Base-by-base conservation (phyloP, 2,329 filamentous ascomycete genomes). In the Metarhizium rileyi region DNA sequence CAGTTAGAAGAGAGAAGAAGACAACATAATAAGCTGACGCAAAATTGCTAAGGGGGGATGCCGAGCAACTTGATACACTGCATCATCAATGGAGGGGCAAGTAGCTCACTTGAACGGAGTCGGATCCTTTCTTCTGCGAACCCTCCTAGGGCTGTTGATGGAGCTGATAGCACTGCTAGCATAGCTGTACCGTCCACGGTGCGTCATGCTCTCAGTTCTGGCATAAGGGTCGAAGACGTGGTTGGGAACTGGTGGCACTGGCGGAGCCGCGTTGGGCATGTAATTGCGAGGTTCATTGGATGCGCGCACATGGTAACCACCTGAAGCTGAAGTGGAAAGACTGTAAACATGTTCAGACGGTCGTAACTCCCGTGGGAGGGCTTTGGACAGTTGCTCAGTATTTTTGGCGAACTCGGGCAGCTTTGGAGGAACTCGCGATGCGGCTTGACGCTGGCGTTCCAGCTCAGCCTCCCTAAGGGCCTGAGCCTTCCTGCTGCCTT, bases 111-210 rank as follows among this genome's bases (percentile, higher is more conserved):
- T 98, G 80, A 97, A 95, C 1, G 93, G 90, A 10, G 91, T 96
- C 8, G 93, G 93, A 63, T 98, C 93, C 75, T 95, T 97, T 72
- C 93, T 84, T 73, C 91, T 86, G 60, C 93, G 84, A 57, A 97
- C 84, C 64, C 90, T 83, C 57, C 93, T 83, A 55, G 93, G 91
- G 67, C 86, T 95, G 73, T 95, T 95, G 71, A 95, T 82, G 52
- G 88, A 86, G 74, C 88, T 95, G 57, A 91, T 80, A 48, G 87
- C 86, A 68, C 87, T 94, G 71, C 87, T 95, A 50, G 91, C 90
- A 70, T 96, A 97, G 72, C 90, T 96, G 71, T 95, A 95, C 57
- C 93, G 86, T 53, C 91, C 90, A 59, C 93, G 89, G 69, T 97
- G 85, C 59, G 91, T 90, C 88, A 97, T 96, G 76, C 91, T 96